Percentiles rank a stretch among this genome's conserved stretches.
Conservation (phyloP, 2,329 filamentous ascomycete species). For the Aspergillus hortae region DNA sequence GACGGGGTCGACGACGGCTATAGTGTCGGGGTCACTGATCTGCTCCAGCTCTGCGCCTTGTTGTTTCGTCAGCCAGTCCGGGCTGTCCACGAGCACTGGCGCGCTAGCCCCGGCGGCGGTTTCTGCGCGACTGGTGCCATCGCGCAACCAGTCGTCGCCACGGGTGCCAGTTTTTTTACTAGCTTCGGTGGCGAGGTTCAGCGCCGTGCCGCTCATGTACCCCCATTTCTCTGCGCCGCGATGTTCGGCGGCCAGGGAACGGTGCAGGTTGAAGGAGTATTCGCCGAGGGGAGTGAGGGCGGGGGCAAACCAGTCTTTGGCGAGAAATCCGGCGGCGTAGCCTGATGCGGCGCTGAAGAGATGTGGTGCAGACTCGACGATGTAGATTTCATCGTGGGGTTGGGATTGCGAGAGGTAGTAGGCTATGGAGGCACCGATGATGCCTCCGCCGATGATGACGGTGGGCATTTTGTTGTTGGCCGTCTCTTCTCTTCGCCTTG, state of each 20-base stretch:
- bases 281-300: conserved; percentile 57
- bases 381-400: conserved; percentile 45
- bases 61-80: conserved; percentile 57
- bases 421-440: conserved; percentile 68
- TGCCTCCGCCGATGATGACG: conserved; percentile 66
- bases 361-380: conserved; percentile 55
- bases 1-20: conserved; percentile 67
- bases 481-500: too few relatives aligned
- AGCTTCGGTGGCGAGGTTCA: conserved; percentile 48
- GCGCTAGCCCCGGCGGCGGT: conserved; percentile 42
- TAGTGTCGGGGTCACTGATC: conserved; percentile 58
- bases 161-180: conserved; percentile 39
- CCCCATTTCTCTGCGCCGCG: conserved; percentile 59
- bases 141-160: conserved; percentile 63
- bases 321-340: conserved; percentile 70
- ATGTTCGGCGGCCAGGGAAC: conserved; percentile 58
- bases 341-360: conserved; percentile 73
- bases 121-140: conserved; percentile 61
- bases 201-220: conserved; percentile 56
- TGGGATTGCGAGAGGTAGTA: conserved; percentile 61
- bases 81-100: conserved; percentile 36
- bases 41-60: conserved; percentile 57
- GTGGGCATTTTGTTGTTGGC: conserved; percentile 46
- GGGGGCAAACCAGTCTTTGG: conserved; percentile 67
- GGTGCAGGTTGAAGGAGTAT: conserved; percentile 68